Conservation (phyloP, 257 asterid genomes). For the Przewalskia tangutica region DNA sequence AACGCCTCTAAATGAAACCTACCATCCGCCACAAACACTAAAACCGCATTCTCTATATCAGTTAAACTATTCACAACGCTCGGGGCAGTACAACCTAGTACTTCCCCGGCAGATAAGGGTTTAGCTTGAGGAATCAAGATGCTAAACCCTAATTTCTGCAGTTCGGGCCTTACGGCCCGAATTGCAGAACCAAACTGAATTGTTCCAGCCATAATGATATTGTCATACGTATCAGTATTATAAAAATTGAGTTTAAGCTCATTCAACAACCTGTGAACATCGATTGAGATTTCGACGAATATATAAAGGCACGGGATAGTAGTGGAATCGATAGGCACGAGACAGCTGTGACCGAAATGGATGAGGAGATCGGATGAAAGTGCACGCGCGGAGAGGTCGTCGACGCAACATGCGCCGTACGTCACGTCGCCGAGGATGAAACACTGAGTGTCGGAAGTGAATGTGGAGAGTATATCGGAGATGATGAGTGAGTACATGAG, state of each 20-base stretch:
- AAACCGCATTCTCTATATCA: conserved; percentile 30
- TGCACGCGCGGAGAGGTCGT: conserved; percentile 86
- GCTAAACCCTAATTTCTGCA: conserved; percentile 73
- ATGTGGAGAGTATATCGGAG: conserved; percentile 77
- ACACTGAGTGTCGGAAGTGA: conserved; percentile 67
- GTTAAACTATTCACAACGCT: conserved; percentile 27
- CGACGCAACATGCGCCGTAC: conserved; percentile 93
- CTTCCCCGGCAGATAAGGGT: conserved; percentile 97
- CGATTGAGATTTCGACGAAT: conserved; percentile 74
- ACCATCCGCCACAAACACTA: conserved; percentile 88
- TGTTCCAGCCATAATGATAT: conserved; percentile 80
- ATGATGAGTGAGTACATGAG: conserved; percentile 72
- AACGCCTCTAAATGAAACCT: conserved; percentile 95
- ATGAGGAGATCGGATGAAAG: conserved; percentile 75
- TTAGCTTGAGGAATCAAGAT: conserved; percentile 76
- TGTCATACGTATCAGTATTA: neutral
- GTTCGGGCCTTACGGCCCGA: conserved; percentile 74
- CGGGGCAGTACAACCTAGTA: conserved; percentile 95
- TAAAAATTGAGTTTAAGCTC: conserved; percentile 55
- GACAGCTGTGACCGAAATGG: conserved; percentile 94
- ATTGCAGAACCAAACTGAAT: conserved; percentile 78
- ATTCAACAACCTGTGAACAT: conserved; percentile 38
- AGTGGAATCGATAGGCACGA: conserved; percentile 74
- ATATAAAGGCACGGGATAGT: conserved; percentile 70
- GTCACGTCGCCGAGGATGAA: conserved; percentile 93